Evolutionary conservation across 225 moss, liverwort and hornwort species (phyloP).

Genomic region (Pleurozium schreberi): DNA sequence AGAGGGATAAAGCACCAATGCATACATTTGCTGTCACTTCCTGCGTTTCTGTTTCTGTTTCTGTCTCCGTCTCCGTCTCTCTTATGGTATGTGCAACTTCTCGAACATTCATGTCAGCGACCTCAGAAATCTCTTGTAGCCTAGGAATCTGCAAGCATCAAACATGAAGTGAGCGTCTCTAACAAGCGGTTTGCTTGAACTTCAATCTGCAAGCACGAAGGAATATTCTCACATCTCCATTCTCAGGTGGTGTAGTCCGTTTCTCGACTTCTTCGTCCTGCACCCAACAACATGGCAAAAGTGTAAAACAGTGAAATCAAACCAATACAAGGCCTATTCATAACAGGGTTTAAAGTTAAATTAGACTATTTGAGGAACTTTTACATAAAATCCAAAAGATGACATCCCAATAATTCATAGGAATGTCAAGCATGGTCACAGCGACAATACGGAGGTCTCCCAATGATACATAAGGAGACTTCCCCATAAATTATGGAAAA

Average conservation of each 20-base stretch:
- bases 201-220: not conserved
- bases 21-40: constrained; percentile 29
- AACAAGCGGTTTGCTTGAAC: not conserved
- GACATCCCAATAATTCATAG: not conserved
- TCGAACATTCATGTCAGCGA: constrained; percentile 40
- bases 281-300: not conserved
- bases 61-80: constrained; percentile 4
- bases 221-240: not conserved
- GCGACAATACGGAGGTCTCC: not conserved
- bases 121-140: constrained; percentile 25
- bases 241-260: not conserved
- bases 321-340: not conserved
- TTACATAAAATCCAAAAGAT: not conserved
- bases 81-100: constrained; percentile 34
- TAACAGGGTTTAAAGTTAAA: not conserved
- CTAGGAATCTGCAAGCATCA: constrained; percentile 31
- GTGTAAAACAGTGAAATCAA: not conserved
- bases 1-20: not conserved
- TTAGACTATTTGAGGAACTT: not conserved
- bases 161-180: not conserved
- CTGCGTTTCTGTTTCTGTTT: constrained; percentile 1
- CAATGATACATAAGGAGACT: not conserved
- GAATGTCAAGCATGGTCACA: not conserved
- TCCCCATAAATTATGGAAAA: not conserved
- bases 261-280: constrained; percentile 7